phyloP scores from a whole-genome alignment of 495 filamentous ascomycete genomes.

The Neurospora terricola region DNA sequence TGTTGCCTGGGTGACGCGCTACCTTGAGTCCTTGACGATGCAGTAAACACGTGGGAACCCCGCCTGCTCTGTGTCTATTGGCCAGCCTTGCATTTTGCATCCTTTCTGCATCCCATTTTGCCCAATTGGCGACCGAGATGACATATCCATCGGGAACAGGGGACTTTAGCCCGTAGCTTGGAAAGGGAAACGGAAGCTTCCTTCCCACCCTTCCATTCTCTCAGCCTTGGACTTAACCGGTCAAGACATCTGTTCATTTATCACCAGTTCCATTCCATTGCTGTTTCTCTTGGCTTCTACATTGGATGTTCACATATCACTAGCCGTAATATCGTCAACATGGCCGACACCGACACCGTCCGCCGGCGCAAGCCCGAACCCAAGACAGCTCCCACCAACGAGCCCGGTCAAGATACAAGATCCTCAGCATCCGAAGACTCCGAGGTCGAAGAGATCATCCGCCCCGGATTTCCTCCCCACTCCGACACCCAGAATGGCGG shows the following conservation, averaged over 20 bases:
- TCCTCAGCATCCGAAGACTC: background rate
- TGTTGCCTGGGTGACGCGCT: background rate
- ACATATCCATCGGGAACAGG: background rate
- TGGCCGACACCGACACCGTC: slow-evolving; percentile 17
- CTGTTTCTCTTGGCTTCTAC: background rate
- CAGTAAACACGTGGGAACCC: background rate
- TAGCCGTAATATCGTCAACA: slow-evolving; percentile 1
- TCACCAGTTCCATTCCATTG: slow-evolving; percentile 2
- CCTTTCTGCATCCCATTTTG: background rate
- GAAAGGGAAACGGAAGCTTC: background rate
- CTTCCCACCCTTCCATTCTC: background rate
- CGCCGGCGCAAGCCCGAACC: slow-evolving; percentile 23
- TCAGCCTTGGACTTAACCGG: slow-evolving; percentile 8
- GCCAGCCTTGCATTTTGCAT: background rate
- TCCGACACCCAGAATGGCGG: slow-evolving; percentile 1
- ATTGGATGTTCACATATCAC: background rate
- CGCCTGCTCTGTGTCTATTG: background rate
- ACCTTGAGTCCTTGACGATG: background rate
- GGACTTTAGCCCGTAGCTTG: background rate
- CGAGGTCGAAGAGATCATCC: background rate
- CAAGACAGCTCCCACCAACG: background rate
- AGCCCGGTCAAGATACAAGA: background rate
- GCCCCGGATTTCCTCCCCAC: background rate
- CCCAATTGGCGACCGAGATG: background rate
- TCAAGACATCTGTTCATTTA: slow-evolving; percentile 13